These are phyloP conservation scores for Balakata baccata DNA, from an alignment of 345 rosid species.

Conservation along the genomic window DNA sequence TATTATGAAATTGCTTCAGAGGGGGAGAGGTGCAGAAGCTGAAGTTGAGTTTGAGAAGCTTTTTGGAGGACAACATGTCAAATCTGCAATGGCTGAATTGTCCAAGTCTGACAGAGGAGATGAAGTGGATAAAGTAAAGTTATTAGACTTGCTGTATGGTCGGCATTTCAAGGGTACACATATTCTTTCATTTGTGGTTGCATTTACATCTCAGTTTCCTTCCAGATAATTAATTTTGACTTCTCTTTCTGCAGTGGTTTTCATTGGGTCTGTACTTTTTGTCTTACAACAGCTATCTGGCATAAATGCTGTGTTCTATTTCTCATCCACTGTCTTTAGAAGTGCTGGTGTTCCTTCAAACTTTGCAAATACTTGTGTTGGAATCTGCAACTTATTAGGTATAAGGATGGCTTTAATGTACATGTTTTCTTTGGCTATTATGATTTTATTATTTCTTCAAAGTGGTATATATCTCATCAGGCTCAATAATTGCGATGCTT, in stretches of 20 bases:
- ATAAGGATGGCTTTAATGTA: slow-evolving; percentile 14
- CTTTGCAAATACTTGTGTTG: slow-evolving; percentile 72
- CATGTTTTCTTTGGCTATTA: slow-evolving; percentile 8
- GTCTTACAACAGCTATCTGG: slow-evolving; percentile 98
- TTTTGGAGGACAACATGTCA: slow-evolving; percentile 65
- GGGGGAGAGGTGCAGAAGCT: slow-evolving; percentile 81
- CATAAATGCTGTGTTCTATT: slow-evolving; percentile 91
- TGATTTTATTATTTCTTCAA: slow-evolving; percentile 18
- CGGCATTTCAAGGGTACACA: slow-evolving; percentile 60
- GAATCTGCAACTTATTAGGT: slow-evolving; percentile 83
- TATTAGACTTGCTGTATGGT: slow-evolving; percentile 66
- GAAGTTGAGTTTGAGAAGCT: slow-evolving; percentile 78
- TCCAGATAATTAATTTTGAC: slow-evolving; percentile 35
- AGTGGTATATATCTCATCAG: slow-evolving; percentile 36
- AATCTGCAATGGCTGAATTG: slow-evolving; percentile 76
- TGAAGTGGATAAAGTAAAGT: slow-evolving; percentile 54
- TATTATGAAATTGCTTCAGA: slow-evolving; percentile 42
- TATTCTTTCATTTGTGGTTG: slow-evolving; percentile 22
- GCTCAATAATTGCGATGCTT: slow-evolving; percentile 68
- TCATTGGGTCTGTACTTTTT: slow-evolving; percentile 85
- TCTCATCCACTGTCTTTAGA: slow-evolving; percentile 90
- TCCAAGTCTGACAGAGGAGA: slow-evolving; percentile 66
- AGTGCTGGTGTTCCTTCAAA: slow-evolving; percentile 89
- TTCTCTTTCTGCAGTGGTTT: slow-evolving; percentile 84
- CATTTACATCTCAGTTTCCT: slow-evolving; percentile 6